These are phyloP conservation scores for Cryphonectria nitschkei DNA, from an alignment of 2,329 filamentous ascomycete genomes.

Conservation along the genomic window DNA sequence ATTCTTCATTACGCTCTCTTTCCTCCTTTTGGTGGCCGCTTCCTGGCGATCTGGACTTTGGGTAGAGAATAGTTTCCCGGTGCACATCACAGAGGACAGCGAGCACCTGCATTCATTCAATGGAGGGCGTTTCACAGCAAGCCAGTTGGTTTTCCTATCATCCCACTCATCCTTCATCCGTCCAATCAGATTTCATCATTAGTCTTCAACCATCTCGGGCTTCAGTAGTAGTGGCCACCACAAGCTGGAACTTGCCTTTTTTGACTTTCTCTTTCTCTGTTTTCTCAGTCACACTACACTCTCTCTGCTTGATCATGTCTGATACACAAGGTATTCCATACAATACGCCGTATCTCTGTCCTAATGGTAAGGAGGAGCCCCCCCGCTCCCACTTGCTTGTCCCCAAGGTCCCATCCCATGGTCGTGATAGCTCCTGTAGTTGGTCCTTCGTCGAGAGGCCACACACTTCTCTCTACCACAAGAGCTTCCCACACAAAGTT, in stretches of 20 bases:
- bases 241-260: slow-evolving; percentile 9
- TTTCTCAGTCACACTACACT: not conserved
- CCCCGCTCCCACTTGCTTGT: not conserved
- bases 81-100: not conserved
- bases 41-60: not conserved
- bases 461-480: slow-evolving; percentile 16
- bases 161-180: slow-evolving; percentile 26
- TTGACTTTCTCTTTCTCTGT: slow-evolving; percentile 11
- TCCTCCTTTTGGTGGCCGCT: too few relatives aligned
- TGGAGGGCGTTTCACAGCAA: slow-evolving; percentile 1
- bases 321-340: slow-evolving; percentile 23
- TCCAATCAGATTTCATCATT: slow-evolving; percentile 23
- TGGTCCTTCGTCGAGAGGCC: slow-evolving; percentile 7
- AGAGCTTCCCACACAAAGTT: not conserved
- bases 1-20: not conserved
- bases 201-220: slow-evolving; percentile 20
- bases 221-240: slow-evolving; percentile 20
- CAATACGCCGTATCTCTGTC: slow-evolving; percentile 22
- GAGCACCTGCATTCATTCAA: not conserved
- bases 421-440: slow-evolving; percentile 8
- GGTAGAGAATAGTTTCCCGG: not conserved
- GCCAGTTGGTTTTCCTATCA: slow-evolving; percentile 17
- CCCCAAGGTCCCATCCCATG: not conserved
- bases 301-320: slow-evolving; percentile 15
- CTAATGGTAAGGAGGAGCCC: slow-evolving; percentile 19